Conservation (phyloP, 441 rosid genomes). For the Monsonia emarginata region DNA sequence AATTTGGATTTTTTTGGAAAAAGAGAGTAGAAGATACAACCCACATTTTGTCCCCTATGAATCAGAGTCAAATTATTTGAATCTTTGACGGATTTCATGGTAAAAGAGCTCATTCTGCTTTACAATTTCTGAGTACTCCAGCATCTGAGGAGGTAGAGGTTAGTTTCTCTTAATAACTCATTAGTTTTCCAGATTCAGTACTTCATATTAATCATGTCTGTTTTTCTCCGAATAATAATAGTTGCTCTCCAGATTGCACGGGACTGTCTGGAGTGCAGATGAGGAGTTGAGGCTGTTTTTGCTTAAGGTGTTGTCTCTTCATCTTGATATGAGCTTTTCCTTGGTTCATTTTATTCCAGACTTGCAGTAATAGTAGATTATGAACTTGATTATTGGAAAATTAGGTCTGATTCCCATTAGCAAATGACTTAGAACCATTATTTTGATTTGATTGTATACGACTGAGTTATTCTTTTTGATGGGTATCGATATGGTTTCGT, state of each 20-base stretch:
- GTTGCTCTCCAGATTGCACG: not conserved
- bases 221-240: not conserved
- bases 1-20: conserved; percentile 15
- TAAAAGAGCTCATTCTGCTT: conserved; percentile 9
- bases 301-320: not conserved
- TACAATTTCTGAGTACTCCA: conserved; percentile 13
- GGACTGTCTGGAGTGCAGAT: conserved; percentile 3
- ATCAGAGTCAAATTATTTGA: conserved; percentile 1
- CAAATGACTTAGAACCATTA: conserved; percentile 17
- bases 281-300: not conserved
- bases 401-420: conserved; percentile 4
- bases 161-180: conserved; percentile 19
- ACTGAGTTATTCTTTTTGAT: conserved; percentile 12
- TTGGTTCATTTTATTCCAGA: not conserved
- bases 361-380: not conserved
- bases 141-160: conserved; percentile 27
- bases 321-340: not conserved
- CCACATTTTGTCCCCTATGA: conserved; percentile 5
- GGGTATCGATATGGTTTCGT: conserved; percentile 11
- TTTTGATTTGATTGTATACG: conserved; percentile 29
- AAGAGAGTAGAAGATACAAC: conserved; percentile 17
- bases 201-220: not conserved
- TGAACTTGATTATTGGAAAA: not conserved
- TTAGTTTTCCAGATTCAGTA: not conserved
- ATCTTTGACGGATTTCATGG: conserved; percentile 18